Evolutionary conservation across 2,329 filamentous ascomycete genomes (phyloP).

Genomic region (Colletotrichum camelliae): DNA sequence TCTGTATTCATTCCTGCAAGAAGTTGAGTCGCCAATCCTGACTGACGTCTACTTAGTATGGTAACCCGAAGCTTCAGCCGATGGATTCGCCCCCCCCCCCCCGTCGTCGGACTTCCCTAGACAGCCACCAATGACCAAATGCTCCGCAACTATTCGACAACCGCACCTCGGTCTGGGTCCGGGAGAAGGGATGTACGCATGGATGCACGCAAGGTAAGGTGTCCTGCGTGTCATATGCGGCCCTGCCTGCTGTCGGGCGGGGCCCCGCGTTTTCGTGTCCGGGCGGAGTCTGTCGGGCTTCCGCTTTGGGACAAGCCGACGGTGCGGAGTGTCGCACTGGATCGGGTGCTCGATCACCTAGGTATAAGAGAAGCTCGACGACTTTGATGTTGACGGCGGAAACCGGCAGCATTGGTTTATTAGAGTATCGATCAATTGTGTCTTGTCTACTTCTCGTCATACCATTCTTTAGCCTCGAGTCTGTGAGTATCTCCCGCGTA

Average conservation of each 20-base stretch:
- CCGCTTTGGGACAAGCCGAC: background rate
- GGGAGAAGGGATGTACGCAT: background rate
- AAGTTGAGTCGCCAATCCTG: background rate
- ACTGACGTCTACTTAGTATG: background rate
- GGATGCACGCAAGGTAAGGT: background rate
- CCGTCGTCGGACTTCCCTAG: background rate
- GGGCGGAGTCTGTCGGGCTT: background rate
- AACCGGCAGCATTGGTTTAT: background rate
- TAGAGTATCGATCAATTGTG: fast-evolving
- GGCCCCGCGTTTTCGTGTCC: background rate
- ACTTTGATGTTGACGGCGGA: background rate
- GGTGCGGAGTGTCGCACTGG: background rate
- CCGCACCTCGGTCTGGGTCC: background rate
- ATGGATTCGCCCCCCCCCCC: background rate
- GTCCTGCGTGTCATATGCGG: background rate
- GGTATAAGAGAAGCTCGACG: background rate
- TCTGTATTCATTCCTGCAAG: background rate
- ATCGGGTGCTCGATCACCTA: background rate
- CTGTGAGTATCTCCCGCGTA: background rate
- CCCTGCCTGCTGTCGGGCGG: background rate
- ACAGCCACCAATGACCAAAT: background rate
- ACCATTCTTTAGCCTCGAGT: background rate
- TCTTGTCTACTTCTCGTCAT: background rate
- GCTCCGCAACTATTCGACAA: background rate
- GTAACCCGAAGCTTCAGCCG: background rate